phyloP scores from a whole-genome alignment of 2,329 filamentous ascomycete species.

The Fusarium caatingaense region DNA sequence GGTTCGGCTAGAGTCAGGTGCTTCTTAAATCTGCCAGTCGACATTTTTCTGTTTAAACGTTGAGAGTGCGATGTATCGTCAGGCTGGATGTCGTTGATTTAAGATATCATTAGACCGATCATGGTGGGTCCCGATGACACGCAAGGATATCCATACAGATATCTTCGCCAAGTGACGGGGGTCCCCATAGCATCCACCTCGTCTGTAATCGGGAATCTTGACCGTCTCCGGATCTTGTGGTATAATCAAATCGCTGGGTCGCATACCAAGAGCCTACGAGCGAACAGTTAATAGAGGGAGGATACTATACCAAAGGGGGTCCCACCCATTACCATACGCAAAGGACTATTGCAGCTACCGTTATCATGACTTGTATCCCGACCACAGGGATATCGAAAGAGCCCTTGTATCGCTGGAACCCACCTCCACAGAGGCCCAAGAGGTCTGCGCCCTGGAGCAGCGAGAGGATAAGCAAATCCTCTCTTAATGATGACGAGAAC shows the following conservation, averaged over 20 bases:
- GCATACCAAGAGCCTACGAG: too few species aligned
- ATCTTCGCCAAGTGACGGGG: background rate
- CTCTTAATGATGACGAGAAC: background rate
- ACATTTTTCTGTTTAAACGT: background rate
- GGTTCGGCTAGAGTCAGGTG: background rate
- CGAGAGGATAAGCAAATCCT: too few species aligned
- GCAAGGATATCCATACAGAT: background rate
- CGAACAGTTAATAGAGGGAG: too few species aligned
- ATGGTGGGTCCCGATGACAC: background rate
- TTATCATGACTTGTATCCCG: too few species aligned
- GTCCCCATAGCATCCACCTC: background rate
- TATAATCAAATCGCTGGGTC: background rate
- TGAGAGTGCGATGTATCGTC: background rate
- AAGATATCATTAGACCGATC: background rate
- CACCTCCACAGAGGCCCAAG: too few species aligned
- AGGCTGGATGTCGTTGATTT: background rate
- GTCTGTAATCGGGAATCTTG: background rate
- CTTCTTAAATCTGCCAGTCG: background rate
- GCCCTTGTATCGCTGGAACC: too few species aligned
- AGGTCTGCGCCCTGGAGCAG: too few species aligned
- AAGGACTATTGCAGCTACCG: too few species aligned
- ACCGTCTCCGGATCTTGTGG: background rate
- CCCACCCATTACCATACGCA: too few species aligned
- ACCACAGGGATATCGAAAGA: too few species aligned
- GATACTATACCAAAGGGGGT: too few species aligned